Percentiles rank a stretch among this genome's conserved stretches.
These are phyloP conservation scores for Eucalyptus curtisii DNA, from an alignment of 345 rosid genomes.

Conservation along the genomic window DNA sequence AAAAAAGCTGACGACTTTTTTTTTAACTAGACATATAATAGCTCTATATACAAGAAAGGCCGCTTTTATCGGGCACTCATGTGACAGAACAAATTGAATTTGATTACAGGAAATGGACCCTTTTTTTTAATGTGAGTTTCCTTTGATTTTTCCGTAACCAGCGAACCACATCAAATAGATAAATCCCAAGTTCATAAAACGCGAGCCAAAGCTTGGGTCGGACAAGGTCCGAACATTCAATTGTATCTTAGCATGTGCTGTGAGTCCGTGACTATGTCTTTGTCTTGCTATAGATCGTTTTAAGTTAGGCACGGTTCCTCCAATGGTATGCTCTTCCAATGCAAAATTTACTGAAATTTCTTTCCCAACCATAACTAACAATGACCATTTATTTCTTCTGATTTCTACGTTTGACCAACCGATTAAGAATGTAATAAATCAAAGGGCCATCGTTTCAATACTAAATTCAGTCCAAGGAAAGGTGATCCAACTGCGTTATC, in stretches of 20 bases:
- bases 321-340: not conserved
- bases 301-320: not conserved
- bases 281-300: not conserved
- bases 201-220: rapidly evolving
- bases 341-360: not conserved
- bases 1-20: not conserved
- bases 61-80: not conserved
- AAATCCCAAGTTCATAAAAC: not conserved
- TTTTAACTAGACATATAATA: not conserved
- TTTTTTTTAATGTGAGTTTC: not conserved
- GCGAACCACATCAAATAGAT: not conserved
- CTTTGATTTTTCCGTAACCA: not conserved
- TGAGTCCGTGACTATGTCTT: not conserved
- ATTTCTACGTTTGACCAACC: not conserved
- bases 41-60: not conserved
- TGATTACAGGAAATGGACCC: not conserved
- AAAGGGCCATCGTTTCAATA: not conserved
- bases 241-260: rapidly evolving
- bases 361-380: not conserved
- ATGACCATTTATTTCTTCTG: not conserved
- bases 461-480: not conserved
- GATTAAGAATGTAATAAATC: not conserved
- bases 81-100: not conserved
- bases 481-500: not conserved
- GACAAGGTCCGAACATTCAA: not conserved